These are phyloP conservation scores for Quercus agrifolia DNA, from an alignment of 306 rosid species.

Conservation along the genomic window DNA sequence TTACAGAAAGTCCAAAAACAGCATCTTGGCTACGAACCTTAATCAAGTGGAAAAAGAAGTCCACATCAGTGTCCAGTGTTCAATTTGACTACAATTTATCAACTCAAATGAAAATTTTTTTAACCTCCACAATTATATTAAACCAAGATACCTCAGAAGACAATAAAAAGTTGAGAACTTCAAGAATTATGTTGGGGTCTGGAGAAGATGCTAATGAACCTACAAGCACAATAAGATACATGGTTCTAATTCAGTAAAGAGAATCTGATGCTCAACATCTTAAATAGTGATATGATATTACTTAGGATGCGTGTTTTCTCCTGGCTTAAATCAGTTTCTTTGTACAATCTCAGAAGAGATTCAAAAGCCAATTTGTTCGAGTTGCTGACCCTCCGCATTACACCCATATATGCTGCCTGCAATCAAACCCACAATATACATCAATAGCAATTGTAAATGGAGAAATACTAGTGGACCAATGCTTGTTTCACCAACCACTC, in stretches of 20 bases:
- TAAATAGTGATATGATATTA: conserved; percentile 22
- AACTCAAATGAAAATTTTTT: neutral
- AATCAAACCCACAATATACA: conserved; percentile 30
- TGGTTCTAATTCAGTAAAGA: neutral
- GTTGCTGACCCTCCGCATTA: conserved; percentile 58
- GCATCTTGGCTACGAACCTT: conserved; percentile 94
- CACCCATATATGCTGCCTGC: conserved; percentile 87
- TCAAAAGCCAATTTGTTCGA: conserved; percentile 63
- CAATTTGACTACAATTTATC: conserved; percentile 7
- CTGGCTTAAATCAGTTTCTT: conserved; percentile 84
- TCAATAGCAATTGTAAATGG: conserved; percentile 7
- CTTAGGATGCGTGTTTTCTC: conserved; percentile 89
- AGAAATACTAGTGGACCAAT: conserved; percentile 12
- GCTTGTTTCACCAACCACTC: conserved; percentile 54
- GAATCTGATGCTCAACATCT: neutral
- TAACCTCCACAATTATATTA: conserved; percentile 1
- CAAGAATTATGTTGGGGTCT: conserved; percentile 41
- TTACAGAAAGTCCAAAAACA: conserved; percentile 56
- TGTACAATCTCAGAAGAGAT: conserved; percentile 70
- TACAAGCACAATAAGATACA: conserved; percentile 13
- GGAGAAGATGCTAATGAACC: conserved; percentile 37
- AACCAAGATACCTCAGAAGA: conserved; percentile 34
- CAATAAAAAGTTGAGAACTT: conserved; percentile 45
- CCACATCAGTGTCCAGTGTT: conserved; percentile 25
- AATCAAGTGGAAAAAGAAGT: conserved; percentile 4